Evolutionary conservation across 208 protist genomes (phyloP), one percentile per base, ranked within the genome.

Genomic region (Blastocrithidia nonstop): DNA sequence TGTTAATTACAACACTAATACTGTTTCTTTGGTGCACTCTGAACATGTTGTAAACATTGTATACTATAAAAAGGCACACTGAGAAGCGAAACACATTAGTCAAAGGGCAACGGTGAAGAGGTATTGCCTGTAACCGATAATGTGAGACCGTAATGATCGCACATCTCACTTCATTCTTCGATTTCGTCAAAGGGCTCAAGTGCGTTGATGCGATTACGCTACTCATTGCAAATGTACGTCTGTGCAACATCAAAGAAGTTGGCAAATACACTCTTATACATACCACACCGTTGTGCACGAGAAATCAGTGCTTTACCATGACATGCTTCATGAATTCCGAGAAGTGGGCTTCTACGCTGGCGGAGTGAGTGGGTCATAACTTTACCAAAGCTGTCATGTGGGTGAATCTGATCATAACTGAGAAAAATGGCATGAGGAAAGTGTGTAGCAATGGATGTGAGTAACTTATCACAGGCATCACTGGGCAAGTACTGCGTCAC

Each of bases 111-210:
- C n/a, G n/a, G n/a, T n/a, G n/a, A n/a, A n/a, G n/a, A n/a, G n/a
- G n/a, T n/a, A n/a, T n/a, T n/a, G n/a, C n/a, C n/a, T 7, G 75
- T 88, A 1, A 47, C 17, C 2, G 71, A 68, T 45, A 94, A 54
- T 6, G 76, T 86, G 47, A 94, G 73, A 50, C 80, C 80, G 56
- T 94, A 94, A 55, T 94, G 85, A 44, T 88, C 77, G 50, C 85
- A 94, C 80, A 90, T 94, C 54, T 94, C 85, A 33, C 56, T 63
- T 76, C 81, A 94, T 52, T 90, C 81, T 50, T 94, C 85, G 1
- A 59, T 16, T 51, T 94, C 85, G 50, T 94, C 85, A 66, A 91
- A 91, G 19, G 71, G 57, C 46, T 94, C 81, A 19, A 94, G 39
- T 5, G 54, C 59, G 21, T 83, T 61, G 13, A 91, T 64, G 6